phyloP scores from a whole-genome alignment of 164 flowering plant species.

The Berberis vulgaris region DNA sequence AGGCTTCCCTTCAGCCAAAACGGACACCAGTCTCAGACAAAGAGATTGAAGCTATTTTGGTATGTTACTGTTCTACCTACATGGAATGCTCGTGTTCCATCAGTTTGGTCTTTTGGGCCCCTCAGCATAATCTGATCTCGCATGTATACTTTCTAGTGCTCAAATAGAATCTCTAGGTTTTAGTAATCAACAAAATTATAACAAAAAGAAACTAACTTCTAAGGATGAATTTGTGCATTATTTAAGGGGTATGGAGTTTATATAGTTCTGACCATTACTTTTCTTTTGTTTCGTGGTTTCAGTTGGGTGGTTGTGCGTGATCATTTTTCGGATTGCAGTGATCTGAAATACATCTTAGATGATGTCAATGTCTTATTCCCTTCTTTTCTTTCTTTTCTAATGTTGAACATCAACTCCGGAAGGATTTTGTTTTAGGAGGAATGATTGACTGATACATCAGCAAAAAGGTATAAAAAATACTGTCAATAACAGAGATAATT shows the following conservation, averaged over 20 bases:
- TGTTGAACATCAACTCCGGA: neutral
- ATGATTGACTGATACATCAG: too few relatives aligned
- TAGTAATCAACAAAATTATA: too few relatives aligned
- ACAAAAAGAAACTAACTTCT: too few relatives aligned
- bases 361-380: neutral
- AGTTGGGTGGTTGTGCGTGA: conserved; percentile 78
- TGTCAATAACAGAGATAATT: too few relatives aligned
- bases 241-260: too few relatives aligned
- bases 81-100: too few relatives aligned
- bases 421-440: neutral
- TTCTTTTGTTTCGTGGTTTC: conserved; percentile 13
- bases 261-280: neutral
- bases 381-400: neutral
- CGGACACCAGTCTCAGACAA: conserved; percentile 60
- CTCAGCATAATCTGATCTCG: too few relatives aligned
- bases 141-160: too few relatives aligned
- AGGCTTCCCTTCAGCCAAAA: conserved; percentile 84
- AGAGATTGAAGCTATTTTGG: conserved; percentile 85
- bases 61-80: conserved; percentile 18
- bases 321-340: neutral
- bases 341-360: neutral
- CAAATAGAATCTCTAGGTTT: too few relatives aligned
- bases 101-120: too few relatives aligned
- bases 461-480: too few relatives aligned
- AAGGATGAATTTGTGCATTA: too few relatives aligned